Evolutionary conservation across 331 rosid species (phyloP).

Genomic region (Telfairia occidentalis): DNA sequence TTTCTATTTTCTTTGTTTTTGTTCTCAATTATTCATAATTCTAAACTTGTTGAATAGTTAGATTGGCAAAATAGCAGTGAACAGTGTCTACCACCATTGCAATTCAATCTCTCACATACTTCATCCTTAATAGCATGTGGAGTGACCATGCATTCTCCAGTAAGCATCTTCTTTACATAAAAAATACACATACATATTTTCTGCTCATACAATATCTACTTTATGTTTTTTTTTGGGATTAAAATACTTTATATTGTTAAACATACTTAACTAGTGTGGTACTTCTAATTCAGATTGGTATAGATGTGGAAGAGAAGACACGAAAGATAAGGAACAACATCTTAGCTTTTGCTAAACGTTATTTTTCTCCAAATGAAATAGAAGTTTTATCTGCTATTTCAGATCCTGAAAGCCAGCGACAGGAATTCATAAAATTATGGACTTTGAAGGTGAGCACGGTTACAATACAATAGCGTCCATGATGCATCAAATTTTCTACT

Average conservation of each 20-base stretch:
- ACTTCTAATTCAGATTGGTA: slow-evolving; percentile 49
- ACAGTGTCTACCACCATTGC: slow-evolving; percentile 55
- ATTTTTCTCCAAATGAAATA: slow-evolving; percentile 63
- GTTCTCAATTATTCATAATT: slow-evolving; percentile 1
- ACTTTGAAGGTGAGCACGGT: slow-evolving; percentile 55
- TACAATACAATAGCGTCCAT: slow-evolving; percentile 11
- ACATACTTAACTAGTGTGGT: neutral
- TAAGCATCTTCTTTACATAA: slow-evolving; percentile 28
- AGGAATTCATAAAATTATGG: slow-evolving; percentile 59
- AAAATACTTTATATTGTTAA: neutral
- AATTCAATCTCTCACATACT: slow-evolving; percentile 82
- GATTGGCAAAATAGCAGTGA: slow-evolving; percentile 43
- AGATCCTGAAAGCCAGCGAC: slow-evolving; percentile 66
- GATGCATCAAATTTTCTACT: neutral
- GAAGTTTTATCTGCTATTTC: slow-evolving; percentile 48
- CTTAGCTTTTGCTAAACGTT: slow-evolving; percentile 66
- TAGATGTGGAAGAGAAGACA: slow-evolving; percentile 78
- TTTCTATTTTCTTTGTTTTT: neutral
- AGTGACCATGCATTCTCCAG: slow-evolving; percentile 49
- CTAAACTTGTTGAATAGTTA: slow-evolving; percentile 33
- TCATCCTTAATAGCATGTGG: slow-evolving; percentile 86
- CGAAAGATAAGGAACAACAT: slow-evolving; percentile 56
- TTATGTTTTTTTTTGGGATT: neutral
- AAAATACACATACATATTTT: neutral
- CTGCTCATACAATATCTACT: neutral